Percentiles rank a stretch among this genome's conserved stretches.
phyloP scores from a whole-genome alignment of 495 filamentous ascomycete species.

The Lophium mytilinum region DNA sequence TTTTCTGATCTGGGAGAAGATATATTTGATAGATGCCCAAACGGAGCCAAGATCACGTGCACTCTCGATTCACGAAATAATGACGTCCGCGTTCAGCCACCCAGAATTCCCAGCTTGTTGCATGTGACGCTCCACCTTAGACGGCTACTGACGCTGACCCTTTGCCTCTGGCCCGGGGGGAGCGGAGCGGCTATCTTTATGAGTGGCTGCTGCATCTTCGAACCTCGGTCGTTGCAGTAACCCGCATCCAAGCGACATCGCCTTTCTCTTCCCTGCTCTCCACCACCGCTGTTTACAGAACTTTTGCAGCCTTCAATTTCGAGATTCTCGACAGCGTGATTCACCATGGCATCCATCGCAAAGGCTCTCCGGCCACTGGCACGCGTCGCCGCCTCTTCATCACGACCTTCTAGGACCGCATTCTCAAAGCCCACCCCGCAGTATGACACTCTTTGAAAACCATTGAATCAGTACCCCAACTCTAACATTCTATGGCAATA shows the following conservation, averaged over 20 bases:
- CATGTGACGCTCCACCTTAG: too few relatives aligned
- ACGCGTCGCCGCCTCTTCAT: constrained; percentile 45
- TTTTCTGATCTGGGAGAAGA: too few relatives aligned
- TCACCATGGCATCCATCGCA: constrained; percentile 60
- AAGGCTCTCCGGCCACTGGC: constrained; percentile 61
- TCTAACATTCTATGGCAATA: constrained; percentile 28
- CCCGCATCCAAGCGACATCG: not conserved
- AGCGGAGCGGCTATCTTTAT: not conserved
- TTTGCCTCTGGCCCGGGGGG: too few relatives aligned
- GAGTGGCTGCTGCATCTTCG: not conserved
- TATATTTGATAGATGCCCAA: too few relatives aligned
- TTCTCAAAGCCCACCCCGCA: constrained; percentile 26
- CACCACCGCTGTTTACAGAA: not conserved
- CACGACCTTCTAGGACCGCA: constrained; percentile 39
- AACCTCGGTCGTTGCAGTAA: not conserved
- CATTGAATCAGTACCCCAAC: constrained; percentile 1
- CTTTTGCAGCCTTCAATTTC: not conserved
- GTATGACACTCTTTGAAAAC: constrained; percentile 7
- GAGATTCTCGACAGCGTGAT: not conserved
- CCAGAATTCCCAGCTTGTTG: too few relatives aligned
- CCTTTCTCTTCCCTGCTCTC: not conserved
- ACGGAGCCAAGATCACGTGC: too few relatives aligned
- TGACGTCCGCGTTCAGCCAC: too few relatives aligned
- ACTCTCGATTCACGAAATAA: too few relatives aligned
- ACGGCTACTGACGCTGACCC: too few relatives aligned